phyloP scores from a whole-genome alignment of 2,329 filamentous ascomycete genomes.

The Calonectria leucothoes region DNA sequence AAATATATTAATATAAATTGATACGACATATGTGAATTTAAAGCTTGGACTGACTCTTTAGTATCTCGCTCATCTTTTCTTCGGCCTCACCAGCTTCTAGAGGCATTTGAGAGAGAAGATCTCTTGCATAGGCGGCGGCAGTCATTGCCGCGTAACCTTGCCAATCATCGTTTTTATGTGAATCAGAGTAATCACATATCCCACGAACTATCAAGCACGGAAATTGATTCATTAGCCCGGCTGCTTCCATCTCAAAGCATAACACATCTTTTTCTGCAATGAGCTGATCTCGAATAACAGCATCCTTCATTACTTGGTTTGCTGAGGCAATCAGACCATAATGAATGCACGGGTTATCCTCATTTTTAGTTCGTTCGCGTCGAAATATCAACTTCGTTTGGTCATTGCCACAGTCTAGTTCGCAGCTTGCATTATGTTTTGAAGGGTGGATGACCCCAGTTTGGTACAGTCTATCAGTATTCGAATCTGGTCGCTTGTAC shows the following conservation, averaged over 20 bases:
- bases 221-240: background rate
- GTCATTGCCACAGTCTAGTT: background rate
- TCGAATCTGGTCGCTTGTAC: background rate
- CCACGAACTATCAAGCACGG: background rate
- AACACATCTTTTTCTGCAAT: constrained; percentile 25
- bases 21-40: background rate
- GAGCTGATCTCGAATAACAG: constrained; percentile 37
- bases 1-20: background rate
- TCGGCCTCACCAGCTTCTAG: rapidly evolving
- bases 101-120: background rate
- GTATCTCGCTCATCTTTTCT: background rate
- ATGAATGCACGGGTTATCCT: background rate
- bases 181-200: background rate
- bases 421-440: background rate
- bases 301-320: background rate
- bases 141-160: background rate
- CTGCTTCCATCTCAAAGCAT: constrained; percentile 46
- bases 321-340: background rate
- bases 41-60: background rate
- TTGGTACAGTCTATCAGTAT: background rate
- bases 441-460: background rate
- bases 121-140: background rate
- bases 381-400: background rate
- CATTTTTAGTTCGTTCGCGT: background rate
- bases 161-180: background rate